phyloP scores from a whole-genome alignment of 2,329 filamentous ascomycete species.

The Ambrosiella xylebori region DNA sequence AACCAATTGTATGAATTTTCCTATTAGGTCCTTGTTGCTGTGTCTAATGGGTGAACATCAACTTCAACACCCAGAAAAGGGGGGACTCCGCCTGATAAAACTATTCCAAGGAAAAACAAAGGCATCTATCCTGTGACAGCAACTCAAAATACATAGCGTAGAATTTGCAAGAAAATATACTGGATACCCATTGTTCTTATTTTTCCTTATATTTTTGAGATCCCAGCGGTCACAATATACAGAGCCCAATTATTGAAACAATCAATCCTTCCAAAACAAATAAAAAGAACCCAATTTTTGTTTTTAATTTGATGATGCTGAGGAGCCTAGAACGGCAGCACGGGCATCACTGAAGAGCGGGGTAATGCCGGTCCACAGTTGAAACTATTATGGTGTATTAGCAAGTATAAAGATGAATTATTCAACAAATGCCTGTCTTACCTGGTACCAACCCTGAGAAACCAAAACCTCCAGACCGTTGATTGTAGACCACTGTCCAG shows the following conservation, averaged over 20 bases:
- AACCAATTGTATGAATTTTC: too few species aligned
- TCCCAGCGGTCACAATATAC: neutral
- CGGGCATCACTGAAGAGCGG: constrained; percentile 56
- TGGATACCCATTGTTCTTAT: too few species aligned
- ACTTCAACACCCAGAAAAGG: too few species aligned
- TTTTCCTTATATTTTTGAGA: too few species aligned
- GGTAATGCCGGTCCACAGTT: constrained; percentile 68
- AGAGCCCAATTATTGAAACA: too few species aligned
- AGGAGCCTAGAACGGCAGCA: constrained; percentile 33
- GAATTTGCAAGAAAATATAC: too few species aligned
- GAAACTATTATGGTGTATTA: constrained; percentile 35
- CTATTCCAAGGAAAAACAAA: too few species aligned
- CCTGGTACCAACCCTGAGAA: constrained; percentile 78
- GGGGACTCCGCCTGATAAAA: too few species aligned
- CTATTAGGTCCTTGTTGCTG: too few species aligned
- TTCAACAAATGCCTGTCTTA: constrained; percentile 20
- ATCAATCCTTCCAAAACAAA: neutral
- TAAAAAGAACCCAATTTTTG: neutral
- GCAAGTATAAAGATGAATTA: constrained; percentile 9
- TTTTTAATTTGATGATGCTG: neutral
- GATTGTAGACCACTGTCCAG: constrained; percentile 58
- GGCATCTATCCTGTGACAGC: too few species aligned
- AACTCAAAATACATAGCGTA: too few species aligned
- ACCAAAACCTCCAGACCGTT: constrained; percentile 78
- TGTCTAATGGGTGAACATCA: too few species aligned